Percentiles rank a stretch among this genome's conserved stretches.
Evolutionary conservation across 345 rosid genomes (phyloP).

Genomic region (Brassica incana): DNA sequence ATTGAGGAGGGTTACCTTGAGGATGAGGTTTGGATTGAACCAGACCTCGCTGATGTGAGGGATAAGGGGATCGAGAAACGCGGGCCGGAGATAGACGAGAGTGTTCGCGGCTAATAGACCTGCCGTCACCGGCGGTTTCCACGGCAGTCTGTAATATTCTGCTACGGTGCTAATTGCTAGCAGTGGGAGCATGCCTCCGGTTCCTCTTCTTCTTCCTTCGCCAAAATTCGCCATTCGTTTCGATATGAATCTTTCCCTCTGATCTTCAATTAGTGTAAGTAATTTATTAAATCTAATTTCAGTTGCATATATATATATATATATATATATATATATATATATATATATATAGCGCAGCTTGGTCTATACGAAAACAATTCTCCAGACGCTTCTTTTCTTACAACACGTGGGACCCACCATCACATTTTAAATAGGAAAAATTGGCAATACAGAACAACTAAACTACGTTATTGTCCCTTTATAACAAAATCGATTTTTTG

Average conservation of each 20-base stretch:
- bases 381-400: constrained; percentile 24
- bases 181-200: constrained; percentile 72
- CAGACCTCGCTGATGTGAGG: constrained; percentile 73
- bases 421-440: neutral
- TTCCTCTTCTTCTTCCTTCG: constrained; percentile 41
- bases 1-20: constrained; percentile 54
- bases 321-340: neutral
- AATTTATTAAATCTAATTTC: neutral
- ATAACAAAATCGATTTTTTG: neutral
- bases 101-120: constrained; percentile 78
- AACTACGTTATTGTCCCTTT: too few species aligned
- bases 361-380: constrained; percentile 28
- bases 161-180: constrained; percentile 68
- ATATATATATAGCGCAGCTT: constrained; percentile 1
- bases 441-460: too few species aligned
- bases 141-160: constrained; percentile 72
- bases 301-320: too few species aligned
- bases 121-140: constrained; percentile 94
- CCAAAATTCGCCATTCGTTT: constrained; percentile 36
- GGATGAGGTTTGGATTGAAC: constrained; percentile 85
- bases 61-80: constrained; percentile 53
- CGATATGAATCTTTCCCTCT: constrained; percentile 11
- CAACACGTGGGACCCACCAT: constrained; percentile 29
- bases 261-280: neutral
- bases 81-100: constrained; percentile 69